Base-by-base conservation (phyloP, 2,329 filamentous ascomycete species). In the Elsinoe batatas region DNA sequence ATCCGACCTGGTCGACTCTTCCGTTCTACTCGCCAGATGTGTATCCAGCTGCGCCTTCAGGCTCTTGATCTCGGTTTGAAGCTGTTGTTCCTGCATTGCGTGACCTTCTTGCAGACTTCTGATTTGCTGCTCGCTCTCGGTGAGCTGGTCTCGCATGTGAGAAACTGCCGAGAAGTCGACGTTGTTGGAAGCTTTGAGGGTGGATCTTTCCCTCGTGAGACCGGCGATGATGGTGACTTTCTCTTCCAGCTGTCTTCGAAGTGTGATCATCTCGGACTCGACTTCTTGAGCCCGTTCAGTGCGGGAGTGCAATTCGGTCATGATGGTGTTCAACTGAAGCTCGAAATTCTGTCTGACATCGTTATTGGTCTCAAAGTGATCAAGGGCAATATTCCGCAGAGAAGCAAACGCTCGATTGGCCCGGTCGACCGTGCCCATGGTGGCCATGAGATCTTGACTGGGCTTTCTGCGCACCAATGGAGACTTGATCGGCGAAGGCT, bases 161-260 rank as follows among this genome's bases (percentile, higher is more conserved):
- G 88, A 86, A 32, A 97, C 85, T 61, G 96, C 84, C 0, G 88
- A 91, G 68, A 96, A 94, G 66, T 98, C 93, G 66, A 95, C 84
- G 6, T 90, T 87, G 20, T 87, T 86, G 2, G 79, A 77, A 68
- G 77, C 80, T 68, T 91, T 89, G 72, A 96, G 79, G 72, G 90
- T 96, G 2, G 89, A 91, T 58, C 94, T 80, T 71, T 98, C 94
- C 54, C 93, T 85, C 3, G 93, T 95, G 60, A 98, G 77, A 5
- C 93, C 93, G 30, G 89, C 88, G 63, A 98, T 97, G 66, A 98
- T 91, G 30, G 88, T 88, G 76, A 91, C 90, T 79, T 98, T 98
- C 60, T 81, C 84, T 67, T 98, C 93, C 85, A 97, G 95, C 70
- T 98, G 93, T 74, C 90, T 95, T 75, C 88, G 93, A 18, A 90